These are phyloP conservation scores for Thraustochytrium sp. DNA, from an alignment of 352 stramenopile genomes.

Conservation along the genomic window DNA sequence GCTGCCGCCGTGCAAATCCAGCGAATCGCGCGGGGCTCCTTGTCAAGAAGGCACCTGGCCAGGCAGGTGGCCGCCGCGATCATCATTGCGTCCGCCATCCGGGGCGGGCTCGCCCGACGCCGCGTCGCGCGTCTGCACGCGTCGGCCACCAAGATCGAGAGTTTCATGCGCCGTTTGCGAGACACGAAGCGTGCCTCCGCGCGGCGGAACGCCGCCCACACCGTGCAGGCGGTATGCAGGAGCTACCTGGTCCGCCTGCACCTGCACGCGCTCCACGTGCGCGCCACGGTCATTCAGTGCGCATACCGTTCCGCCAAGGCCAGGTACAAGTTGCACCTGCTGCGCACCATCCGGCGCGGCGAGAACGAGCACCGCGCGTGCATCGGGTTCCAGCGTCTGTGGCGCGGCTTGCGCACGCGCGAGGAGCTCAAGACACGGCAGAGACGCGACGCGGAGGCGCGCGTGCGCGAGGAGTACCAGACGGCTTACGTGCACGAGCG, in stretches of 20 bases:
- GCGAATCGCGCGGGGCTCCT: neutral
- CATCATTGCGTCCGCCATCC: neutral
- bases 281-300: constrained; percentile 1
- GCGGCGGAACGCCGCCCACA: neutral
- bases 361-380: neutral
- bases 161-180: neutral
- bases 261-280: neutral
- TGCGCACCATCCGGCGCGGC: neutral
- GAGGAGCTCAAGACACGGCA: no score
- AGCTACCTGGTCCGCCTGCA: neutral
- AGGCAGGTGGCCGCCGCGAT: neutral
- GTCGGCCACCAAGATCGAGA: neutral
- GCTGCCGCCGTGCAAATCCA: neutral
- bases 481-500: constrained; percentile 18
- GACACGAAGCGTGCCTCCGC: neutral
- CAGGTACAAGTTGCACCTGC: neutral
- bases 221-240: neutral
- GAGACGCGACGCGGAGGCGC: neutral
- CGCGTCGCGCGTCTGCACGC: neutral
- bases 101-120: neutral
- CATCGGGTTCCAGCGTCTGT: neutral
- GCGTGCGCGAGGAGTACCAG: constrained; percentile 5
- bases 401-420: neutral
- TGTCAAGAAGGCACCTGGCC: neutral
- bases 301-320: constrained; percentile 21